A percentile compares a stretch with the other conserved stretches of the same genome.
phyloP scores from a whole-genome alignment of 2,329 filamentous ascomycete genomes.

The Pseudocercospora musae region DNA sequence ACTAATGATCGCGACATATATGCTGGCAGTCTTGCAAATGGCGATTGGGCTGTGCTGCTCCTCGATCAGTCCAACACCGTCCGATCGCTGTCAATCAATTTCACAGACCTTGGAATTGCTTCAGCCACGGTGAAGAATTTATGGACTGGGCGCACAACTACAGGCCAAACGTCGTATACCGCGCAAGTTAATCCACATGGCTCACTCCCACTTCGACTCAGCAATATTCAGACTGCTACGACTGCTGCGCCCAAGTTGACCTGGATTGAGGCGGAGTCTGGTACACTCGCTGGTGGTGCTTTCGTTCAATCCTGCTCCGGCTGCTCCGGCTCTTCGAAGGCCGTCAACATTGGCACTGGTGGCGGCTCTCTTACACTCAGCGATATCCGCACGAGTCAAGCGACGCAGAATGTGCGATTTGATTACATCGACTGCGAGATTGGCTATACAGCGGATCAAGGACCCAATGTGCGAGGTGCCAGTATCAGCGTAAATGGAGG shows the following conservation, averaged over 20 bases:
- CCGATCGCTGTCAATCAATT: constrained; percentile 33
- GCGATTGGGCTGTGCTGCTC: constrained; percentile 36
- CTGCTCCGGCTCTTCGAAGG: constrained; percentile 35
- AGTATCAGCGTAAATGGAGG: constrained; percentile 40
- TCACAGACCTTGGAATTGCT: constrained; percentile 33
- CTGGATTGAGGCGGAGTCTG: constrained; percentile 36
- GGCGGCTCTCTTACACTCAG: constrained; percentile 27
- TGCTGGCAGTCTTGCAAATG: constrained; percentile 37
- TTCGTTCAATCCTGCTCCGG: constrained; percentile 32
- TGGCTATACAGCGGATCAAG: constrained; percentile 31
- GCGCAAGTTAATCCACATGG: constrained; percentile 30
- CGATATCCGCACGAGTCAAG: constrained; percentile 29
- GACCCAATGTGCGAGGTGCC: constrained; percentile 36
- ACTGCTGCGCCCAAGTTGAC: constrained; percentile 14
- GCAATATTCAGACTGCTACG: constrained; percentile 29
- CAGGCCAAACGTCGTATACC: constrained; percentile 21
- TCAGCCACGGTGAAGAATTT: constrained; percentile 38
- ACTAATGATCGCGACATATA: constrained; percentile 41
- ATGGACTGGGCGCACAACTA: constrained; percentile 31
- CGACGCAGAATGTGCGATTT: constrained; percentile 36
- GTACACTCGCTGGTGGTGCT: constrained; percentile 34
- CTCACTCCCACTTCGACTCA: constrained; percentile 35
- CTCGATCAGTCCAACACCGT: constrained; percentile 39
- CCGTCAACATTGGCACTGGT: constrained; percentile 30
- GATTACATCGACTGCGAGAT: constrained; percentile 45